Conservation (phyloP, 208 protist species). For the Crithidia bombi region DNA sequence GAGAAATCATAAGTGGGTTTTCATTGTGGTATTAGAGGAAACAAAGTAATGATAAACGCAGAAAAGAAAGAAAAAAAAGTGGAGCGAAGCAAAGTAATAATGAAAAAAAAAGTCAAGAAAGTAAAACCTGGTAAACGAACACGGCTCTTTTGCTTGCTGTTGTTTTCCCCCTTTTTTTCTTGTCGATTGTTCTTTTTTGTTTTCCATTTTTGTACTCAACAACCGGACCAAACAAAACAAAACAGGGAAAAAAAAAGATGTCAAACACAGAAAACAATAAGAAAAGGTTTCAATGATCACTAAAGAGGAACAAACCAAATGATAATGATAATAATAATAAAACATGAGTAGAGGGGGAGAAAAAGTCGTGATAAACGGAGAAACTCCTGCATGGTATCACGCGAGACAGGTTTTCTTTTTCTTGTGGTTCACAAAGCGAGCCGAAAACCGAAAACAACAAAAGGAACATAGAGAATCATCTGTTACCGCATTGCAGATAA, state of each 20-base stretch:
- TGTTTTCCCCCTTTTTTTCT: too few relatives aligned
- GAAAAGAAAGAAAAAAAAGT: not conserved
- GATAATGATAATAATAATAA: not conserved
- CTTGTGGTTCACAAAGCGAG: too few relatives aligned
- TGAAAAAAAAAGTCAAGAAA: not conserved
- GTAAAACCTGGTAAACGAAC: not conserved
- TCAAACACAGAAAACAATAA: slow-evolving; percentile 7
- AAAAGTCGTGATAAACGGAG: not conserved
- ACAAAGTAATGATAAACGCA: too few relatives aligned
- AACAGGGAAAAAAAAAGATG: slow-evolving; percentile 16
- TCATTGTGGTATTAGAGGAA: too few relatives aligned
- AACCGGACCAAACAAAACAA: not conserved
- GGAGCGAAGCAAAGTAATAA: not conserved
- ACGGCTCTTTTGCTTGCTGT: too few relatives aligned
- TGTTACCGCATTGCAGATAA: too few relatives aligned
- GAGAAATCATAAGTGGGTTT: not conserved
- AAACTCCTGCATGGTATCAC: too few relatives aligned
- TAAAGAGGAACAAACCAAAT: not conserved
- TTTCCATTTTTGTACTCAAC: not conserved
- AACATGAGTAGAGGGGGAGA: not conserved
- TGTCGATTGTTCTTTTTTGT: too few relatives aligned
- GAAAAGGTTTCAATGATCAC: slow-evolving; percentile 13
- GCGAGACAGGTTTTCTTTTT: too few relatives aligned
- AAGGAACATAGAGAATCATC: too few relatives aligned
- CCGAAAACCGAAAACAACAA: too few relatives aligned